Evolutionary conservation across 169 alveolate genomes (phyloP), one percentile per base, ranked within the genome.

Genomic region (Plasmodium falciparum): DNA sequence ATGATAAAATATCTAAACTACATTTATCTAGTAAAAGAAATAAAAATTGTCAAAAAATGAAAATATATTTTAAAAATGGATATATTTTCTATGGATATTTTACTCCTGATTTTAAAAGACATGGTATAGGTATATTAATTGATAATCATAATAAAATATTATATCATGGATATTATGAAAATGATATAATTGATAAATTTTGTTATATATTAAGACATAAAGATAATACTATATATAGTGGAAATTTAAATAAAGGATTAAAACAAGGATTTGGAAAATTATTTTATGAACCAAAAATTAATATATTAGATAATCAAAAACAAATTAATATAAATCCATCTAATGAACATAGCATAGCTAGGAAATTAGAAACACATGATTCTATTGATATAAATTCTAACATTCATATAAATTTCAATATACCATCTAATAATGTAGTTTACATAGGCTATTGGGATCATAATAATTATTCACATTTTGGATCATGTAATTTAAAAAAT

Each of bases 181-280:
- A 86, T 86, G 92, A 86, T 73, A 39, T 86, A 22, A 86, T 86
- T 3, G 88, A 86, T 63, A 73, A 86, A 72, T 86, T 72, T 45
- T 86, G 92, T 54, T 86, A 86, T 61, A 86, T 86, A 22, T 63
- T 86, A 73, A 63, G 92, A 52, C 92, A 86, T 72, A 73, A 86
- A 66, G 92, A 86, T 66, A 86, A 86, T 65, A 86, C 73, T 26
- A 72, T 86, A 22, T 86, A 86, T 62, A 59, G 88, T 61, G 92
- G 92, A 22, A 86, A 86, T 67, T 56, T 86, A 61, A 22, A 72
- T 29, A 67, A 61, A 29, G 92, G 92, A 11, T 22, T 52, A n/a
- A 86, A 86, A 86, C 59, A 86, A 65, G 92, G 92, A 8, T 86
- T 86, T 73, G 92, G 92, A 13, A 86, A 86, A 86, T 86, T 86